Evolutionary conservation across 169 alveolate species (phyloP), one percentile per base, ranked within the genome.

Genomic region (Plasmodium yoelii): DNA sequence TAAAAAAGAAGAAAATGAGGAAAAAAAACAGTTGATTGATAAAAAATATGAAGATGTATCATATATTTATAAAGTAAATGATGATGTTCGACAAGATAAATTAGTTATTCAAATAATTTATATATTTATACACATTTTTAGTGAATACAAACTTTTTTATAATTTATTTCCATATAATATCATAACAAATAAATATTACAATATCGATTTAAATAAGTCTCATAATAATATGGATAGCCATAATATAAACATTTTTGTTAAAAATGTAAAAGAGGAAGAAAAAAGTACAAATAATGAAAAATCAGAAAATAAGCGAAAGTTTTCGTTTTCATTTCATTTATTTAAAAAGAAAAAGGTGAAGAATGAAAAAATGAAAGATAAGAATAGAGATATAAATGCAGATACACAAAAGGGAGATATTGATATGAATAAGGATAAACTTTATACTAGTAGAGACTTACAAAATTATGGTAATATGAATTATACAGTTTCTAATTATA

Each of bases 81-180:
- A 95, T 88, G 98, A 95, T 88, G 93, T 95, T 6, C 74, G 97
- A 63, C 96, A 95, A 88, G 98, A 95, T 87, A 90, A 92, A 61
- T 87, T 95, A 72, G 94, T 94, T 39, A 75, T 95, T 39, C 96
- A 95, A 75, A 89, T 94, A 12, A 92, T 95, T 69, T 92, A 93
- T 69, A 88, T 94, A 39, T 94, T 80, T 59, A 80, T 64, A 22
- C 90, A 80, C 91, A 94, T 94, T 91, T 74, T 94, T 82, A 88
- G 73, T 95, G 65, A 93, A 80, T 92, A 77, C 86, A 87, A 94
- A 93, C 55, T 92, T 77, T 90, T 91, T 93, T 87, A 88, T 91
- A 65, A 94, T 93, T 63, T 90, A 90, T 87, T 91, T 92, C 89
- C 89, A 73, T 80, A 92, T 93, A 64, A 86, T 72, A 68, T 95